Evolutionary conservation across 1,284 basidiomycete genomes (phyloP).

Genomic region (Sparassis latifolia): DNA sequence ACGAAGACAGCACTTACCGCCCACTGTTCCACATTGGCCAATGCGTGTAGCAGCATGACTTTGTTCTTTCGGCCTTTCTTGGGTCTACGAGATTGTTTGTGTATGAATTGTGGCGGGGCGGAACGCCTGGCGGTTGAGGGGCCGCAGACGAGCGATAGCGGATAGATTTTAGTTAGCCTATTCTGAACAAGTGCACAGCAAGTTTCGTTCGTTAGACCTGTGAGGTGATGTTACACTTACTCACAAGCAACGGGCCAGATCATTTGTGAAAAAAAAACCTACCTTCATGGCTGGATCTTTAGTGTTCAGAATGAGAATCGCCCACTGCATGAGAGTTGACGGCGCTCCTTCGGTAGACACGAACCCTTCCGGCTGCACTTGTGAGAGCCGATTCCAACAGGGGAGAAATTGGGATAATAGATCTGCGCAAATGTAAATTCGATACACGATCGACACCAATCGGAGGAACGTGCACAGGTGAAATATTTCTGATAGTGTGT

Average conservation of each 20-base stretch:
- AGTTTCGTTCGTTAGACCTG: conserved; percentile 64
- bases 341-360: conserved; percentile 45
- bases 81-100: conserved; percentile 55
- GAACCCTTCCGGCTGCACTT: conserved; percentile 32
- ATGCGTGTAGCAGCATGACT: conserved; percentile 73
- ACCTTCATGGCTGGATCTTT: conserved; percentile 67
- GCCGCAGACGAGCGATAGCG: conserved; percentile 48
- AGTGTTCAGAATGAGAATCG: conserved; percentile 69
- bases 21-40: conserved; percentile 92
- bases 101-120: conserved; percentile 55
- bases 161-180: conserved; percentile 60
- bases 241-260: no score
- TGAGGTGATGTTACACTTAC: no score
- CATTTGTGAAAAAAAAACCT: no score
- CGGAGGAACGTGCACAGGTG: no score
- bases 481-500: no score
- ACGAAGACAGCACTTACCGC: conserved; percentile 55
- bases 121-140: conserved; percentile 60
- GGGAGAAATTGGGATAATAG: no score
- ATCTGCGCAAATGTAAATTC: no score
- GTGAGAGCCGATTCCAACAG: no score
- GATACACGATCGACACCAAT: no score
- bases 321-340: conserved; percentile 69
- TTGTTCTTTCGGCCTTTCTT: conserved; percentile 62
- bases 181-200: conserved; percentile 65